Conservation (phyloP, 169 alveolate genomes). For the Miamiensis avidus region DNA sequence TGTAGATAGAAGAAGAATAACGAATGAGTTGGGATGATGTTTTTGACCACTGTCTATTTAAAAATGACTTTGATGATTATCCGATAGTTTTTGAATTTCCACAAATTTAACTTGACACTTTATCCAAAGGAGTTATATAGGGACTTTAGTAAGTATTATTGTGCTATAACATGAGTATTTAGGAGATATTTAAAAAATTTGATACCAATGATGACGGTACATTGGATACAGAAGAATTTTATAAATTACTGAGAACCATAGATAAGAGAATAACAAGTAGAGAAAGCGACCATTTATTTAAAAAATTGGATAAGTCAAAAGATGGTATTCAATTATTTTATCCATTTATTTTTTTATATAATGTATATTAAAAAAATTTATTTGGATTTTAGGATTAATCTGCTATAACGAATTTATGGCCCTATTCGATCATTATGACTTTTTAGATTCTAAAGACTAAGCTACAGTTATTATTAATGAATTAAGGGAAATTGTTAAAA, state of each 20-base stretch:
- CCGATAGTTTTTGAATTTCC: constrained; percentile 1
- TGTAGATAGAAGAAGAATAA: constrained; percentile 19
- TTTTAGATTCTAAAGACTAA: neutral
- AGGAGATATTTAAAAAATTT: neutral
- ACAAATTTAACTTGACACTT: neutral
- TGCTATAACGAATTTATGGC: neutral
- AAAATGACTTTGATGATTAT: neutral
- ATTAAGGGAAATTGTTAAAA: constrained; percentile 1
- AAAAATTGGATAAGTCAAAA: neutral
- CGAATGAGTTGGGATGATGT: constrained; percentile 37
- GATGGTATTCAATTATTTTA: neutral
- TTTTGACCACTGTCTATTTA: constrained; percentile 23
- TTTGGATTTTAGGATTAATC: neutral
- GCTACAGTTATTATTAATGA: neutral
- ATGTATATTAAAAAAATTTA: no score
- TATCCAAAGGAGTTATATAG: neutral
- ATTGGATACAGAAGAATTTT: constrained; percentile 4
- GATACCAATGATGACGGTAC: neutral
- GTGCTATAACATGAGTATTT: neutral
- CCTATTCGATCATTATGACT: constrained; percentile 7
- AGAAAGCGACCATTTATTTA: neutral
- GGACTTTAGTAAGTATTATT: neutral
- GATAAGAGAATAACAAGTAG: neutral
- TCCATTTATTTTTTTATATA: no score
- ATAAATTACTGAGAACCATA: neutral